Evolutionary conservation across 805 yeast species (phyloP).

Genomic region (Myxozyma vanderwaltii): DNA sequence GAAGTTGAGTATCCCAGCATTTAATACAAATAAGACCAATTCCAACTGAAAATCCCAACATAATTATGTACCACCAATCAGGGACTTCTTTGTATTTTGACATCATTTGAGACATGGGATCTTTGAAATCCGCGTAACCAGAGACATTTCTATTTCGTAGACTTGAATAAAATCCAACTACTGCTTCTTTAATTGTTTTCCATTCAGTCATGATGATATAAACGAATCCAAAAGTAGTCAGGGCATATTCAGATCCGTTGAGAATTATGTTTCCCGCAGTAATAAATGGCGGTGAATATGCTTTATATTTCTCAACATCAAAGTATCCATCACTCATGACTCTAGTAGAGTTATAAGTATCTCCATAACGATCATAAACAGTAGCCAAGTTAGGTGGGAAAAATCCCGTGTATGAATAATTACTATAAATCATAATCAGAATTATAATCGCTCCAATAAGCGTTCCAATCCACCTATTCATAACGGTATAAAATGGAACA

Average conservation of each 20-base stretch:
- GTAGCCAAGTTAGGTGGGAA: conserved; percentile 52
- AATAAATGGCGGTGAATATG: conserved; percentile 62
- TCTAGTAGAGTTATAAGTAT: conserved; percentile 51
- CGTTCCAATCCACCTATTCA: conserved; percentile 42
- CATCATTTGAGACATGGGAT: conserved; percentile 54
- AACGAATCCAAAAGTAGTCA: conserved; percentile 55
- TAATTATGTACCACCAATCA: conserved; percentile 66
- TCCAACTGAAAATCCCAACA: conserved; percentile 48
- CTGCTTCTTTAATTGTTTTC: conserved; percentile 19
- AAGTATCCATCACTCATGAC: conserved; percentile 51
- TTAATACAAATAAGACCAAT: conserved; percentile 41
- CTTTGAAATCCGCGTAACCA: conserved; percentile 6
- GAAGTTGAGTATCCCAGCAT: conserved; percentile 52
- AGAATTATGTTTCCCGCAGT: conserved; percentile 54
- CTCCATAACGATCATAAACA: conserved; percentile 39
- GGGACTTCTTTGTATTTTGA: conserved; percentile 66
- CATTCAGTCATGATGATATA: conserved; percentile 51
- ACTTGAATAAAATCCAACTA: conserved; percentile 9
- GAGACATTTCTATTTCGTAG: conserved; percentile 8
- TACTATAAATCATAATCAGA: conserved; percentile 54
- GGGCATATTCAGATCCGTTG: conserved; percentile 55
- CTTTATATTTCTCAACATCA: conserved; percentile 51
- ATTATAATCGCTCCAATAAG: conserved; percentile 56
- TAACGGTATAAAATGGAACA: conserved; percentile 50
- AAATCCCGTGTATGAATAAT: conserved; percentile 50